Conservation (phyloP, 2,329 filamentous ascomycete species). For the Fusarium chlamydosporum region DNA sequence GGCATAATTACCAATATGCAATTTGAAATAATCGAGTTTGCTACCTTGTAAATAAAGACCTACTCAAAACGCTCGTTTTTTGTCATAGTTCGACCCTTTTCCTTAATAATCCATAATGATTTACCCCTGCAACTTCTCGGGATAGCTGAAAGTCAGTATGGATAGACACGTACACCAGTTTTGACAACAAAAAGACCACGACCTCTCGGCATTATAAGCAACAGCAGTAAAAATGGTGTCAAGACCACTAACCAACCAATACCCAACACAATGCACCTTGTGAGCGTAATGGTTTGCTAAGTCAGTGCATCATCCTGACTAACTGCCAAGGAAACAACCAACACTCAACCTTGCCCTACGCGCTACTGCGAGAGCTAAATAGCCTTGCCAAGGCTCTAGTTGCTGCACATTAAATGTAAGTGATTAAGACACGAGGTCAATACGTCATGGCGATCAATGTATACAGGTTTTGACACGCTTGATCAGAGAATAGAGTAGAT, state of each 20-base stretch:
- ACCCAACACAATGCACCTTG: neutral
- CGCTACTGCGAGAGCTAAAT: neutral
- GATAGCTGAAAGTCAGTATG: too few relatives aligned
- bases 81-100: too few relatives aligned
- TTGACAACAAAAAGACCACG: neutral
- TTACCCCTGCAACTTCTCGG: too few relatives aligned
- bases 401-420: neutral
- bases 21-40: too few relatives aligned
- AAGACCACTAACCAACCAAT: neutral
- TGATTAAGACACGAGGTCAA: neutral
- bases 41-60: too few relatives aligned
- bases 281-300: neutral
- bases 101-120: too few relatives aligned
- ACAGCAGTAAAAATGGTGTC: neutral
- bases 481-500: too few relatives aligned
- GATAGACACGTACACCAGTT: too few relatives aligned
- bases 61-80: too few relatives aligned
- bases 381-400: conserved; percentile 2
- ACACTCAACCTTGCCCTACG: neutral
- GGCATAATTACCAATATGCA: too few relatives aligned
- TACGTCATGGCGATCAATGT: neutral
- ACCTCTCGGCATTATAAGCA: neutral
- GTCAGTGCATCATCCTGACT: neutral
- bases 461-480: neutral
- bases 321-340: conserved; percentile 1